A percentile compares a stretch with the other conserved stretches of the same genome.
These are phyloP conservation scores for Pelargonium myrrhifolium DNA, from an alignment of 441 rosid species.

Conservation along the genomic window DNA sequence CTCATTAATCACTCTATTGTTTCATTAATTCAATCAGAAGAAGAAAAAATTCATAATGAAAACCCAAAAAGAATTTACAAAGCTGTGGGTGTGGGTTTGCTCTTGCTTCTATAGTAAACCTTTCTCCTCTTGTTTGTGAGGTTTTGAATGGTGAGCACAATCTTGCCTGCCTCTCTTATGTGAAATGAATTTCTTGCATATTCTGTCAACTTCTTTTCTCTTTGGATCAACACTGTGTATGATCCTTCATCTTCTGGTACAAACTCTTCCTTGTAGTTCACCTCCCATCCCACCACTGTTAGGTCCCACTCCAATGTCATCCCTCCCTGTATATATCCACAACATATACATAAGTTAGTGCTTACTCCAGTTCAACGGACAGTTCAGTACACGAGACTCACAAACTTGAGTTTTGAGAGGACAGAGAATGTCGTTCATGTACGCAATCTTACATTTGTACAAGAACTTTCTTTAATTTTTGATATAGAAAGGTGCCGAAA, in stretches of 20 bases:
- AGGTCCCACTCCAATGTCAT: background rate
- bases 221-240: constrained; percentile 3
- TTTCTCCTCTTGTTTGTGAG: background rate
- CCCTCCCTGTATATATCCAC: background rate
- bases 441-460: too few species aligned
- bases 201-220: background rate
- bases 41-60: too few species aligned
- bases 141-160: background rate
- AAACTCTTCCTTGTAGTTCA: constrained; percentile 1
- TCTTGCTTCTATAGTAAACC: background rate
- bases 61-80: too few species aligned
- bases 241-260: background rate
- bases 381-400: too few species aligned
- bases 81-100: background rate
- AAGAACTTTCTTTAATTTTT: too few species aligned
- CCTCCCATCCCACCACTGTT: background rate
- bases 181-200: background rate
- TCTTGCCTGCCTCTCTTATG: background rate
- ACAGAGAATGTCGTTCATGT: too few species aligned
- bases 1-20: too few species aligned
- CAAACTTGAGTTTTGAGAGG: too few species aligned
- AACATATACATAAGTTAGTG: too few species aligned
- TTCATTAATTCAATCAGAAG: too few species aligned
- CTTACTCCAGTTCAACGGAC: too few species aligned
- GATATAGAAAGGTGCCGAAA: too few species aligned